Evolutionary conservation across 768 basidiomycete genomes (phyloP).

Genomic region (Tremella fuciformis): DNA sequence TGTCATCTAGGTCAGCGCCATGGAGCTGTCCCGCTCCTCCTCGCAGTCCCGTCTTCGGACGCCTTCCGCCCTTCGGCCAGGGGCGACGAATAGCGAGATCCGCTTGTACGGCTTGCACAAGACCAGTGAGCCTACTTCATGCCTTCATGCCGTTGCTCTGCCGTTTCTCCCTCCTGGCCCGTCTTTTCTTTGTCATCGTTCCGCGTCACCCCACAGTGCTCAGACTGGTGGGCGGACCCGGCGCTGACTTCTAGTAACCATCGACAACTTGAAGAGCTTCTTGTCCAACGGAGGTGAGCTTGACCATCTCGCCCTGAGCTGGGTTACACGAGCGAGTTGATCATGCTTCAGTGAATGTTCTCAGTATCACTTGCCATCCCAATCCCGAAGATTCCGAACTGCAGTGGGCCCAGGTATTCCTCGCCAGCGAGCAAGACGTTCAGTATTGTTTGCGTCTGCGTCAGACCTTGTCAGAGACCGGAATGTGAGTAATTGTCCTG

Average conservation of each 20-base stretch:
- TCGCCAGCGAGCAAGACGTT: slow-evolving; percentile 25
- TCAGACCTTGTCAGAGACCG: slow-evolving; percentile 14
- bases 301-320: background rate
- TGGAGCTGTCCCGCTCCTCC: no score
- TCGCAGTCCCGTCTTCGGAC: background rate
- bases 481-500: slow-evolving; percentile 20
- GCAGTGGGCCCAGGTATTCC: slow-evolving; percentile 41
- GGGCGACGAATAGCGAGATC: background rate
- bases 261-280: slow-evolving; percentile 24
- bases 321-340: background rate
- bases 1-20: background rate
- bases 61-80: background rate
- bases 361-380: slow-evolving; percentile 21
- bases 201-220: background rate
- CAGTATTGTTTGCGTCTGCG: slow-evolving; percentile 20
- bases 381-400: slow-evolving; percentile 18
- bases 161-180: background rate
- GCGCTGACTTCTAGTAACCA: slow-evolving; percentile 22
- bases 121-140: background rate
- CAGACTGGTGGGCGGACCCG: background rate
- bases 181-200: background rate
- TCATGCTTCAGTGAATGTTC: slow-evolving; percentile 16
- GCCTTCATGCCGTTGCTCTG: background rate
- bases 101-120: slow-evolving; percentile 12
- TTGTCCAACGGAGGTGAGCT: slow-evolving; percentile 28